Evolutionary conservation across 129 eudicot species (phyloP).

Genomic region (Helichrysum umbraculigerum): DNA sequence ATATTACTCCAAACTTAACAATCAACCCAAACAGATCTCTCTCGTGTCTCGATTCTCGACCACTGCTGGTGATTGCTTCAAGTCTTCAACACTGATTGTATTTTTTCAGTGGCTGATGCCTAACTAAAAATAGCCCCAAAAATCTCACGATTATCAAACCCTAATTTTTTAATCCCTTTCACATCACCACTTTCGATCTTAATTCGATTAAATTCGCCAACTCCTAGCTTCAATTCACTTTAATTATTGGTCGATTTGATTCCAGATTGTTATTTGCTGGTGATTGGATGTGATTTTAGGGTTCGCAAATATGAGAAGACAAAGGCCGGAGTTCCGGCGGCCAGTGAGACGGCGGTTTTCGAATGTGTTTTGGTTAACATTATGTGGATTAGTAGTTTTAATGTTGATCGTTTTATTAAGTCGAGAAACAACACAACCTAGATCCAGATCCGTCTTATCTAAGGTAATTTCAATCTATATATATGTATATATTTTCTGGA

Average conservation of each 20-base stretch:
- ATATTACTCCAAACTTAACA: background rate
- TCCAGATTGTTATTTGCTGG: background rate
- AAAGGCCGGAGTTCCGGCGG: conserved; percentile 71
- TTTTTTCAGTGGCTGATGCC: conserved; percentile 2
- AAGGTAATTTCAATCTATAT: conserved; percentile 51
- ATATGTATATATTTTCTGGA: background rate
- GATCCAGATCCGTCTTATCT: conserved; percentile 55
- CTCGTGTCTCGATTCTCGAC: background rate
- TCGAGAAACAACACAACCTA: conserved; percentile 51
- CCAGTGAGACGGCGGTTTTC: conserved; percentile 68
- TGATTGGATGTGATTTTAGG: conserved; percentile 26
- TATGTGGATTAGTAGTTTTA: conserved; percentile 65
- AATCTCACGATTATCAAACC: conserved; percentile 9
- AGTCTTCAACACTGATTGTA: background rate
- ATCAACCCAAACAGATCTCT: background rate
- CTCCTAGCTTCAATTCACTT: background rate
- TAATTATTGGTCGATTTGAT: background rate
- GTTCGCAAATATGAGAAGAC: conserved; percentile 59
- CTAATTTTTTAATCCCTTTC: background rate
- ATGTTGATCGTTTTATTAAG: conserved; percentile 64
- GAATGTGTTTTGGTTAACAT: conserved; percentile 64
- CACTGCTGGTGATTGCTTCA: background rate
- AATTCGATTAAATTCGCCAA: background rate
- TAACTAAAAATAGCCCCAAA: background rate
- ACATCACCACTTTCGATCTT: conserved; percentile 17